Conservation (phyloP, 192 early-diverging fungal genomes). For the Anaeromyces robustus region DNA sequence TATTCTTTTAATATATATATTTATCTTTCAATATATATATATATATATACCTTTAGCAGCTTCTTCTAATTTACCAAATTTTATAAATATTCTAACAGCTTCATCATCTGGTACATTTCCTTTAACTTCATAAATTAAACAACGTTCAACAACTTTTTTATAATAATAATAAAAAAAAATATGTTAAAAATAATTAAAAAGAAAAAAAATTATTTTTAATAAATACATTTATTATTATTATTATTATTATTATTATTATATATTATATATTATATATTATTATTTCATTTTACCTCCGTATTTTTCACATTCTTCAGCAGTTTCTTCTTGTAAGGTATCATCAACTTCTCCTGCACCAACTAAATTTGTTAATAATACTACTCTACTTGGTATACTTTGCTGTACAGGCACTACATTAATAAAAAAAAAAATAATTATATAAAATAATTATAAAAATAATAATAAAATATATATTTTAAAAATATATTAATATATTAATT, state of each 20-base stretch:
- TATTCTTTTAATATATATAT: background rate
- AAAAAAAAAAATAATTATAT: slow-evolving; percentile 5
- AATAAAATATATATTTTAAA: too few relatives aligned
- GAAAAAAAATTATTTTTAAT: too few relatives aligned
- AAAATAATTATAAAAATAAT: slow-evolving; percentile 20
- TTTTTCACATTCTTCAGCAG: slow-evolving; percentile 59
- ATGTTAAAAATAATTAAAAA: too few relatives aligned
- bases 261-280: too few relatives aligned
- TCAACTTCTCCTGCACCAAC: slow-evolving; percentile 63
- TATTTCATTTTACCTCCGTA: slow-evolving; percentile 24
- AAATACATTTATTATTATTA: too few relatives aligned
- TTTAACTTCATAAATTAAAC: slow-evolving; percentile 14
- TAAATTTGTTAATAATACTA: slow-evolving; percentile 1
- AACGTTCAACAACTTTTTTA: background rate
- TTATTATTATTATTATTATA: too few relatives aligned
- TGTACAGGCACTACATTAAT: slow-evolving; percentile 38
- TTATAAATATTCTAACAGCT: slow-evolving; percentile 67
- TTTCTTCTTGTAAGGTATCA: slow-evolving; percentile 53
- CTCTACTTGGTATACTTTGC: slow-evolving; percentile 38
- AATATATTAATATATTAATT: too few relatives aligned
- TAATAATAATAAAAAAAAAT: too few relatives aligned
- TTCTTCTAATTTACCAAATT: slow-evolving; percentile 30
- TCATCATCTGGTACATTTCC: slow-evolving; percentile 35
- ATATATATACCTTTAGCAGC: slow-evolving; percentile 20
- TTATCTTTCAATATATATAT: background rate